Conservation (phyloP, 208 protist genomes). For the Trypanosoma cruzi region DNA sequence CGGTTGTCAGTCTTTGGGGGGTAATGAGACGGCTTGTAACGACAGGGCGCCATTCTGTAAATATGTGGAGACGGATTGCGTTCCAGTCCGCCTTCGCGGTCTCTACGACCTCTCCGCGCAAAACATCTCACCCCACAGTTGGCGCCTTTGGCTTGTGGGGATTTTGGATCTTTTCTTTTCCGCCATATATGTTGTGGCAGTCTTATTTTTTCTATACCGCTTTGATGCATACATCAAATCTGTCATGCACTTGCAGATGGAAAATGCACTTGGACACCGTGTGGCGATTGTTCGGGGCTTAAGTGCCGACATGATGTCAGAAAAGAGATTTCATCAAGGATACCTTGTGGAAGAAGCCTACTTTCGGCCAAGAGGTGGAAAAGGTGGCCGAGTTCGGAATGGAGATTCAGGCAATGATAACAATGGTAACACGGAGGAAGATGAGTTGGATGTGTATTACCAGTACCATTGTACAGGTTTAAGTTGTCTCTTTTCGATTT, state of each 20-base stretch:
- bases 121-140: constrained; percentile 69
- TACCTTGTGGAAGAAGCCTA: constrained; percentile 57
- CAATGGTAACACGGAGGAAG: constrained; percentile 4
- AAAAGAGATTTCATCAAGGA: constrained; percentile 30
- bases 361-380: constrained; percentile 31
- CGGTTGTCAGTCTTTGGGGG: constrained; percentile 38
- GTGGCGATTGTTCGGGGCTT: constrained; percentile 75
- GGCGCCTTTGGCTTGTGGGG: constrained; percentile 55
- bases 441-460: constrained; percentile 20
- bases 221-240: constrained; percentile 52
- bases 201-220: constrained; percentile 48
- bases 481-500: constrained; percentile 66
- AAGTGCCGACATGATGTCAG: constrained; percentile 34
- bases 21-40: constrained; percentile 58
- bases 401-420: constrained; percentile 3
- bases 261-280: constrained; percentile 69
- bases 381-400: not conserved
- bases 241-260: constrained; percentile 72
- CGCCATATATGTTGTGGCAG: constrained; percentile 42
- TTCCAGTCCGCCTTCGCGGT: constrained; percentile 54
- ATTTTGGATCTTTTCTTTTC: constrained; percentile 71
- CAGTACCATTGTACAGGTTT: constrained; percentile 49
- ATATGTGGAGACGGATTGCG: constrained; percentile 47
- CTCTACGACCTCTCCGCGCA: constrained; percentile 82
- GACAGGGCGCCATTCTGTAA: constrained; percentile 56